phyloP scores from a whole-genome alignment of 106 monocot species.

The Gastrodia elata region DNA sequence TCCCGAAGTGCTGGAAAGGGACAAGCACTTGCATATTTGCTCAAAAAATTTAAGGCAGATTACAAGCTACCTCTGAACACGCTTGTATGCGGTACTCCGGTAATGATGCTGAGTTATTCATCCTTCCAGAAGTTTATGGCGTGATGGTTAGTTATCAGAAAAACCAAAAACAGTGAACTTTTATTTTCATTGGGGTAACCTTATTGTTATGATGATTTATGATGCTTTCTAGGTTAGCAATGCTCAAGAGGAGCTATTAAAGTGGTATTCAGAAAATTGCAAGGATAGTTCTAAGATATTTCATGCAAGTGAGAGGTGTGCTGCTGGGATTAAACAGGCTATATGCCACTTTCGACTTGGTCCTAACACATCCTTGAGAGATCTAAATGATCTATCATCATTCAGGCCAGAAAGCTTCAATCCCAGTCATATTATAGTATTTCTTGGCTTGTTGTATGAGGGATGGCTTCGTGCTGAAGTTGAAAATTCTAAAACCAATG shows the following conservation, averaged over 20 bases:
- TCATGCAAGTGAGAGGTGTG: constrained; percentile 81
- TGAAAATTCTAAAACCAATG: constrained; percentile 34
- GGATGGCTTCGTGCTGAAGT: constrained; percentile 65
- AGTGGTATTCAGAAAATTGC: constrained; percentile 75
- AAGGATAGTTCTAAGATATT: constrained; percentile 67
- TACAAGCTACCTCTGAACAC: constrained; percentile 57
- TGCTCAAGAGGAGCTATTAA: constrained; percentile 85
- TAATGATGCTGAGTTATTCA: constrained; percentile 90
- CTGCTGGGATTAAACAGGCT: constrained; percentile 80
- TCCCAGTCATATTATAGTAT: constrained; percentile 49
- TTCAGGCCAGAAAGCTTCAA: constrained; percentile 27
- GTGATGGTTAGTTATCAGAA: constrained; percentile 78
- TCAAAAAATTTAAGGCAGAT: constrained; percentile 46
- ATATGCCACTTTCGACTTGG: constrained; percentile 83
- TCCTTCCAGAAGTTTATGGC: constrained; percentile 78
- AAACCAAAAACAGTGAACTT: neutral
- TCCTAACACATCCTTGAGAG: constrained; percentile 60
- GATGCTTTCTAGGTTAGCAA: constrained; percentile 72
- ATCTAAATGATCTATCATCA: constrained; percentile 29
- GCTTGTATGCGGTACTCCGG: constrained; percentile 93
- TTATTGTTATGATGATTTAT: neutral
- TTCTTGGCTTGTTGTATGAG: constrained; percentile 66
- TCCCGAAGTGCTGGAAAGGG: constrained; percentile 90
- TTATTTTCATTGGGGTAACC: neutral
- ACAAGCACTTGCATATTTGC: constrained; percentile 79